These are phyloP conservation scores for Syzygium syzygioides DNA, from an alignment of 441 rosid species.

Conservation along the genomic window DNA sequence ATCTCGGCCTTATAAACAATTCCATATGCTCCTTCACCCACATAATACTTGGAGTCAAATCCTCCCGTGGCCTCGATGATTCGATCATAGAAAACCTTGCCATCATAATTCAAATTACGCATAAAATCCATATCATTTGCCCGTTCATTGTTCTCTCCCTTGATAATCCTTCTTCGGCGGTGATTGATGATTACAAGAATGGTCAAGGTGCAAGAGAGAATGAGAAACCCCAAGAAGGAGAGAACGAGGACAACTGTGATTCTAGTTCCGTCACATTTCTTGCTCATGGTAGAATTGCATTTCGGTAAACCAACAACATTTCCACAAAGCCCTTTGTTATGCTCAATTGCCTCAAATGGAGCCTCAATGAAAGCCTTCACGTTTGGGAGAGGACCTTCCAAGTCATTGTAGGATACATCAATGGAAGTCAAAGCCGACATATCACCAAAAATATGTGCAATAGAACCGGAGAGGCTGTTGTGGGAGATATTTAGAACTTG, in stretches of 20 bases:
- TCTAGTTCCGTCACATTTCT: not conserved
- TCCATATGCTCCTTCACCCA: not conserved
- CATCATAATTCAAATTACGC: not conserved
- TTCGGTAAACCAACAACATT: not conserved
- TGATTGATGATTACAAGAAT: not conserved
- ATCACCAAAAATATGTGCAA: not conserved
- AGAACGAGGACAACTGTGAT: not conserved
- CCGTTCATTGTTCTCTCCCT: not conserved
- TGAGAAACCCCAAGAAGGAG: not conserved
- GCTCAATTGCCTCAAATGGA: not conserved
- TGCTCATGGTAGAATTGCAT: not conserved
- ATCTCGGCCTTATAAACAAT: not conserved
- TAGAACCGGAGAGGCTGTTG: not conserved
- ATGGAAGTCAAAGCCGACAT: not conserved
- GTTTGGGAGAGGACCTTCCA: not conserved
- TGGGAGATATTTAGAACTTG: not conserved
- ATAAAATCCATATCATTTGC: not conserved
- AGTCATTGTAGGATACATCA: not conserved
- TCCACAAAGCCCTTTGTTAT: not conserved
- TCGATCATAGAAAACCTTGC: not conserved
- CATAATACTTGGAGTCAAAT: not conserved
- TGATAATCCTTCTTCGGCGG: not conserved
- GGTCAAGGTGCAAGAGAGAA: not conserved
- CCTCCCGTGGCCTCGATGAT: rapidly evolving
- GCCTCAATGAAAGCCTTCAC: not conserved